A percentile compares a stretch with the other conserved stretches of the same genome.
Conservation (phyloP, 495 filamentous ascomycete genomes). For the Aspergillus egyptiacus region DNA sequence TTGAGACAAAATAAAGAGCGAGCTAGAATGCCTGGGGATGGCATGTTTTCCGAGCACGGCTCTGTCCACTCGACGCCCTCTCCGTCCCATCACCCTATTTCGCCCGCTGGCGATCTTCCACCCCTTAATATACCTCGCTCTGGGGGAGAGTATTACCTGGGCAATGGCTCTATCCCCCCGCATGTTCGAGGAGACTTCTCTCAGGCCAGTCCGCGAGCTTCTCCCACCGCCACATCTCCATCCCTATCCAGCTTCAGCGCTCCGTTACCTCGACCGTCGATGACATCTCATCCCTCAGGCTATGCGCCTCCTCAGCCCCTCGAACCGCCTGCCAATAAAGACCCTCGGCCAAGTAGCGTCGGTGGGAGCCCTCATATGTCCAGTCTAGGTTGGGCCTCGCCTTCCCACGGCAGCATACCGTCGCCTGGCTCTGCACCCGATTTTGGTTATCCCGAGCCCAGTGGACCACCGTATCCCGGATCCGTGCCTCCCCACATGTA, state of each 20-base stretch:
- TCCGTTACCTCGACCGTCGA: constrained; percentile 54
- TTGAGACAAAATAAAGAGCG: constrained; percentile 55
- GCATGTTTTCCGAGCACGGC: constrained; percentile 69
- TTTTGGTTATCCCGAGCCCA: constrained; percentile 67
- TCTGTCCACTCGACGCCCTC: constrained; percentile 87
- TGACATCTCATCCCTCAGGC: constrained; percentile 74
- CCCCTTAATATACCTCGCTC: constrained; percentile 68
- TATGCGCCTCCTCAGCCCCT: constrained; percentile 82
- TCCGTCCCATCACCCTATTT: constrained; percentile 69
- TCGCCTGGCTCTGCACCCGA: constrained; percentile 61
- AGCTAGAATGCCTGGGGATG: constrained; percentile 63
- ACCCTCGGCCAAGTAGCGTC: constrained; percentile 62
- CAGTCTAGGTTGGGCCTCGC: constrained; percentile 68
- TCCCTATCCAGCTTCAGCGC: constrained; percentile 53
- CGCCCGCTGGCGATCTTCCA: constrained; percentile 70
- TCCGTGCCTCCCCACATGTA: constrained; percentile 60
- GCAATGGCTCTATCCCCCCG: constrained; percentile 66
- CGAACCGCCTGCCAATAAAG: constrained; percentile 77
- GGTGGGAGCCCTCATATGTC: constrained; percentile 68
- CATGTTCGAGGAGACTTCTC: constrained; percentile 76
- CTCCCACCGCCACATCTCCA: constrained; percentile 56
- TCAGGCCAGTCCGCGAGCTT: constrained; percentile 65
- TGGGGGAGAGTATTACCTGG: constrained; percentile 60
- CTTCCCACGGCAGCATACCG: constrained; percentile 55
- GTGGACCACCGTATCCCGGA: constrained; percentile 47